Evolutionary conservation across 352 stramenopile genomes (phyloP).

Genomic region (Phytophthora capsici): DNA sequence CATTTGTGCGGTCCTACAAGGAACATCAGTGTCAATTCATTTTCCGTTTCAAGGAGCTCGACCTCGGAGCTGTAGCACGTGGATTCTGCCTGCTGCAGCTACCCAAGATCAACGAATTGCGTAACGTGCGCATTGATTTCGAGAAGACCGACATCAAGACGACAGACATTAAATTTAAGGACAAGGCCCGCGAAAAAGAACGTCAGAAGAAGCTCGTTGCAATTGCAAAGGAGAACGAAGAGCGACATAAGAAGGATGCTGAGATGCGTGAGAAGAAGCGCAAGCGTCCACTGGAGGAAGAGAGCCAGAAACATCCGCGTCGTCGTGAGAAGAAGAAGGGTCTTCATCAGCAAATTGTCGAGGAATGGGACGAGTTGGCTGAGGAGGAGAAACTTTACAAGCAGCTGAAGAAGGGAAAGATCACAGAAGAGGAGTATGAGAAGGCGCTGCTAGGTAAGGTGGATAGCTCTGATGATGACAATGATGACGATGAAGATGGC

Average conservation of each 20-base stretch:
- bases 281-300: slow-evolving; percentile 62
- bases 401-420: slow-evolving; percentile 98
- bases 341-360: slow-evolving; percentile 95
- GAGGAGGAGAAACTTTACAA: slow-evolving; percentile 98
- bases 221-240: slow-evolving; percentile 76
- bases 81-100: slow-evolving; percentile 86
- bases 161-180: slow-evolving; percentile 94
- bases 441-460: slow-evolving; percentile 72
- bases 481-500: slow-evolving; percentile 33
- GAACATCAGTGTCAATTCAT: slow-evolving; percentile 99
- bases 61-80: slow-evolving; percentile 92
- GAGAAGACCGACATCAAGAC: slow-evolving; percentile 89
- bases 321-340: slow-evolving; percentile 96
- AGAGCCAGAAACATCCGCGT: slow-evolving; percentile 74
- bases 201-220: slow-evolving; percentile 94
- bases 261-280: slow-evolving; percentile 62
- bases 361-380: slow-evolving; percentile 99
- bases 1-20: slow-evolving; percentile 99
- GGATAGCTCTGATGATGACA: slow-evolving; percentile 45
- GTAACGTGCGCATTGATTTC: slow-evolving; percentile 87
- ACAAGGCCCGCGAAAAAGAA: slow-evolving; percentile 96
- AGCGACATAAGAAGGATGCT: slow-evolving; percentile 60
- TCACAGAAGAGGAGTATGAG: slow-evolving; percentile 95
- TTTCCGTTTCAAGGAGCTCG: slow-evolving; percentile 98
- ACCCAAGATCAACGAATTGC: slow-evolving; percentile 89